These are phyloP conservation scores for Schizochytrium sp. DNA, from an alignment of 108 stramenopile genomes.

Conservation along the genomic window DNA sequence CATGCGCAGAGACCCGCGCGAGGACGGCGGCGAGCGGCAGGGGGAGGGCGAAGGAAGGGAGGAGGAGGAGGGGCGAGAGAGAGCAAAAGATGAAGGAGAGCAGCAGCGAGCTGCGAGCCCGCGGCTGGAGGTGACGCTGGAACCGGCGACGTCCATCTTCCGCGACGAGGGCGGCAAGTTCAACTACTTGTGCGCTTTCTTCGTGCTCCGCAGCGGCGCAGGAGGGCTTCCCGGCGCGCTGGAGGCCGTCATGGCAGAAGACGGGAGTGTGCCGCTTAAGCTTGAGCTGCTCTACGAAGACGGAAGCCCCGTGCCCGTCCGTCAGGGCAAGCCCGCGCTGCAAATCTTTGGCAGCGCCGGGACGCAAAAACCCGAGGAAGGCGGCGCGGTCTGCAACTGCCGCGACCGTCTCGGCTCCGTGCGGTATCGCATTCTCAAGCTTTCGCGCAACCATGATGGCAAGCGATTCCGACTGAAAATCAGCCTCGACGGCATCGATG, in stretches of 20 bases:
- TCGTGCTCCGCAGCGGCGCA: background rate
- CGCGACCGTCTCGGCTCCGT: background rate
- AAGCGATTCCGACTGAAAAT: background rate
- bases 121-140: background rate
- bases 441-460: background rate
- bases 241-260: background rate
- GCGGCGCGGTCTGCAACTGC: background rate
- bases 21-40: no score
- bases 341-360: background rate
- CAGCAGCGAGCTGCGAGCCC: no score
- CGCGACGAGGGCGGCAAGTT: constrained; percentile 20
- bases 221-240: background rate
- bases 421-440: background rate
- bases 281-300: background rate
- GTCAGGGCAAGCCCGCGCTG: background rate
- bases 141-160: background rate
- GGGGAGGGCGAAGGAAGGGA: no score
- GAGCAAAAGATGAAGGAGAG: no score
- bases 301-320: background rate
- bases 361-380: background rate
- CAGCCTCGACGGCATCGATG: background rate
- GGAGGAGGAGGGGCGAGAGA: no score
- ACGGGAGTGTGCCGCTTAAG: background rate
- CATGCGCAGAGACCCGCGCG: no score
- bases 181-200: background rate